Percentiles rank a stretch among this genome's conserved stretches.
Conservation (phyloP, 2,329 filamentous ascomycete genomes). For the Colletotrichum sp. region DNA sequence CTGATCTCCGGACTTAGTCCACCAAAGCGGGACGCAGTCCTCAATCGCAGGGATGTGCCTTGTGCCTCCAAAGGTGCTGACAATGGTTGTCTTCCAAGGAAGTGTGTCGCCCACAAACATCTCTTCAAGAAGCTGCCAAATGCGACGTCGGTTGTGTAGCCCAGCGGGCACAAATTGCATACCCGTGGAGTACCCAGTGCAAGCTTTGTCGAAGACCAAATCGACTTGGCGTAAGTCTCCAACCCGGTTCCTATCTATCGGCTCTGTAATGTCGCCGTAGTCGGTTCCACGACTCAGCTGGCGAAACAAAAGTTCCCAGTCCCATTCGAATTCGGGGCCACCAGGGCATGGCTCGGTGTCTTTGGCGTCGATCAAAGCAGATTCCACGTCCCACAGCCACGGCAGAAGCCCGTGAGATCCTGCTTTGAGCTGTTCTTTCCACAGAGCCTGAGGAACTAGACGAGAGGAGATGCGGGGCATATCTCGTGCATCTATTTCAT, state of each 20-base stretch:
- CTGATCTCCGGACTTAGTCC: neutral
- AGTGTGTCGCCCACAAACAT: neutral
- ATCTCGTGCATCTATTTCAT: neutral
- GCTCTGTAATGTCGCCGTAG: neutral
- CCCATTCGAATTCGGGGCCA: neutral
- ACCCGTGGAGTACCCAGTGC: neutral
- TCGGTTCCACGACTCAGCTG: neutral
- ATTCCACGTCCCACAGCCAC: neutral
- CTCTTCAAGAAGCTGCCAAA: neutral
- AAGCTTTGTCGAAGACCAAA: neutral
- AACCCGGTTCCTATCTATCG: neutral
- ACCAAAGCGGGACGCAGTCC: neutral
- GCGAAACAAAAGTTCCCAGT: neutral
- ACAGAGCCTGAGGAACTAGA: neutral
- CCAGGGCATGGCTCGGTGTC: neutral
- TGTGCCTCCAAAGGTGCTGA: rapidly evolving
- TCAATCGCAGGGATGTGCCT: neutral
- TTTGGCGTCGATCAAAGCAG: neutral
- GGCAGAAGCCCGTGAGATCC: neutral
- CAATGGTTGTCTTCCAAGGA: neutral
- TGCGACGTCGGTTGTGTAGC: neutral
- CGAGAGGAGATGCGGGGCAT: neutral
- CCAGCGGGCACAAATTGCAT: neutral
- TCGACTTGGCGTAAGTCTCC: neutral
- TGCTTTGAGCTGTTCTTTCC: neutral